Base-by-base conservation (phyloP, 805 yeast species). In the Schwanniomyces sp. region DNA sequence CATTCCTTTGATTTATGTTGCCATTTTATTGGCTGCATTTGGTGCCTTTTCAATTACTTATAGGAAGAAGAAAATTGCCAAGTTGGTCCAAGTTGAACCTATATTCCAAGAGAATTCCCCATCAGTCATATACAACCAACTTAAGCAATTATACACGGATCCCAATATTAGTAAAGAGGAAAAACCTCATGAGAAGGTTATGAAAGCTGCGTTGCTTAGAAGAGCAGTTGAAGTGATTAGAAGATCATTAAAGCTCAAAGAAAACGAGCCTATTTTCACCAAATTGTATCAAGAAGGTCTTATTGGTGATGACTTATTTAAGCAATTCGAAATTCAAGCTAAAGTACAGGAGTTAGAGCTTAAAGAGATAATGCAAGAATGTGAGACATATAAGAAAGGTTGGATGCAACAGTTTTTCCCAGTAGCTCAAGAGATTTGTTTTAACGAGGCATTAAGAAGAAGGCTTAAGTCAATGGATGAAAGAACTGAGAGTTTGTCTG, bases 361-460 rank as follows among this genome's bases (percentile, higher is more conserved):
- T 53, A 80, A 83, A 64, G 91, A 85, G 49, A 75, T 90, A 41
- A 84, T 88, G 5, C 69, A 64, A 46, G 96, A 89, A 66, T 90
- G 94, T 38, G 90, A 88, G 63, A 54, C 69, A 14, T 71, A 80
- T 53, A 86, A 88, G 59, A 80, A 83, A 40, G 92, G 90, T 29
- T 91, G 97, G 96, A 82, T 85, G 7, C 86, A 80, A 53, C 69
- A 78, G 40, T 81, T 90, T 58, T 86, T 90, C 59, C 87, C 87
- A 8, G 79, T 85, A 11, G 85, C 91, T 39, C 92, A 87, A 63
- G 97, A 94, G 63, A 85, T 92, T 44, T 89, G 96, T 52, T 88
- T 91, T 67, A 94, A 92, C 63, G 92, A 88, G 68, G 97, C 97
- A 1, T 74, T 92, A 45, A 80, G 92, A 67, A 83, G 94, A 74